Conservation (phyloP, 2,329 filamentous ascomycete species). For the Periconia digitata region DNA sequence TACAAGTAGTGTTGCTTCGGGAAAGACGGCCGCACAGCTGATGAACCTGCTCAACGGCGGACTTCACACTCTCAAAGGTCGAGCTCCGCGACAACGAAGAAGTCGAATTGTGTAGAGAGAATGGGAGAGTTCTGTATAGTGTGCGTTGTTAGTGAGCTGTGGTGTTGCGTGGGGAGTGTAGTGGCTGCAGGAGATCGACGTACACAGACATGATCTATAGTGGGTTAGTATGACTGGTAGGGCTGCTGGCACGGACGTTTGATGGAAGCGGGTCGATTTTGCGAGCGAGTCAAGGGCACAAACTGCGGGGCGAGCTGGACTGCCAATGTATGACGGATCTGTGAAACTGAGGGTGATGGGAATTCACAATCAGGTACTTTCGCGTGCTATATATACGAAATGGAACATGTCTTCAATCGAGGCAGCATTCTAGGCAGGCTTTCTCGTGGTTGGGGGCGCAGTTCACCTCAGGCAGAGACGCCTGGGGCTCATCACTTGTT, state of each 20-base stretch:
- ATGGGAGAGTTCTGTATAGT: background rate
- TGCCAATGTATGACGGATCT: too few relatives aligned
- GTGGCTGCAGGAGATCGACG: background rate
- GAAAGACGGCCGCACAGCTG: constrained; percentile 13
- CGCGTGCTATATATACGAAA: too few relatives aligned
- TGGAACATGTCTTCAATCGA: background rate
- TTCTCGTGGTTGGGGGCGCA: background rate
- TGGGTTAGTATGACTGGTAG: constrained; percentile 4
- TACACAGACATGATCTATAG: constrained; percentile 4
- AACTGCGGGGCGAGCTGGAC: too few relatives aligned
- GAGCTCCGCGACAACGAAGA: background rate
- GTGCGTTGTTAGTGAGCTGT: background rate
- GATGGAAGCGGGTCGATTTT: too few relatives aligned
- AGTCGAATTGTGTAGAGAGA: background rate
- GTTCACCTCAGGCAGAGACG: background rate
- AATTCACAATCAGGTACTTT: too few relatives aligned
- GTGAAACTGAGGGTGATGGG: too few relatives aligned
- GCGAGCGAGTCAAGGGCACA: too few relatives aligned
- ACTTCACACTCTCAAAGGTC: constrained; percentile 1
- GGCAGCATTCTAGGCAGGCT: too few relatives aligned
- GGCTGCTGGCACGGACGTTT: too few relatives aligned
- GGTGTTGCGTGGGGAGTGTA: constrained; percentile 1
- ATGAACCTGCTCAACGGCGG: constrained; percentile 2
- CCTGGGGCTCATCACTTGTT: too few relatives aligned
- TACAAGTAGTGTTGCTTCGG: constrained; percentile 7